Evolutionary conservation across 371 early-diverging fungal genomes (phyloP).

Genomic region (Catenaria anguillulae): DNA sequence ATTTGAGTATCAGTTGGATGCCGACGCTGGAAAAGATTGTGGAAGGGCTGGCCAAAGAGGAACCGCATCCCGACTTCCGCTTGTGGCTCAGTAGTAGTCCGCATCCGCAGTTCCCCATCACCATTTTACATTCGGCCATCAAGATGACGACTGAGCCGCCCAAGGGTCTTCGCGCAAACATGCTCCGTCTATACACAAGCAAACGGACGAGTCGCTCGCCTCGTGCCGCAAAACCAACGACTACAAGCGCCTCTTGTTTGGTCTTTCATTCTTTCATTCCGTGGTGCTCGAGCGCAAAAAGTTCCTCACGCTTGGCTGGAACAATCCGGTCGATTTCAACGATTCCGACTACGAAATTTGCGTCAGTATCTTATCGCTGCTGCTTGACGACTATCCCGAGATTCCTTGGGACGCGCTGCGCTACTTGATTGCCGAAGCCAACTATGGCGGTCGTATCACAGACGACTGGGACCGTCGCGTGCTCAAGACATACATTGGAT

Average conservation of each 20-base stretch:
- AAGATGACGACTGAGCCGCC: slow-evolving; percentile 47
- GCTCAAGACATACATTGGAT: slow-evolving; percentile 37
- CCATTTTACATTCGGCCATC: slow-evolving; percentile 39
- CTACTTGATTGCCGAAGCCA: slow-evolving; percentile 44
- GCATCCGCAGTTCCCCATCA: slow-evolving; percentile 36
- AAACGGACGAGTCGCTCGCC: slow-evolving; percentile 23
- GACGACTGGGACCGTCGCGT: slow-evolving; percentile 43
- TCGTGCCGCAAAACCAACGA: slow-evolving; percentile 28
- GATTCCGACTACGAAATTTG: slow-evolving; percentile 41
- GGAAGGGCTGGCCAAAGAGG: slow-evolving; percentile 26
- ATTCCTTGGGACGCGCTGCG: slow-evolving; percentile 39
- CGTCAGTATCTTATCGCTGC: slow-evolving; percentile 29
- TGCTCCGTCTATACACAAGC: slow-evolving; percentile 32
- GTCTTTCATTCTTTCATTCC: slow-evolving; percentile 40
- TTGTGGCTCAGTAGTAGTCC: slow-evolving; percentile 43
- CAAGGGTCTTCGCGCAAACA: slow-evolving; percentile 38
- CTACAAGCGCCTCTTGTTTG: slow-evolving; percentile 35
- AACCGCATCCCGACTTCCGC: slow-evolving; percentile 40
- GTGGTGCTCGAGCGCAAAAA: slow-evolving; percentile 45
- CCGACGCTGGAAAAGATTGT: slow-evolving; percentile 34
- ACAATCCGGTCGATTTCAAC: slow-evolving; percentile 42
- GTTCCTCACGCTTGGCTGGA: slow-evolving; percentile 44
- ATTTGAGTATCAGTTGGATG: slow-evolving; percentile 37
- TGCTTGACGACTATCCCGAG: slow-evolving; percentile 28
- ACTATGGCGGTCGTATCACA: slow-evolving; percentile 45